Evolutionary conservation across 495 filamentous ascomycete species (phyloP), one percentile per base, ranked within the genome.

Genomic region (Aspergillus ellipticus): DNA sequence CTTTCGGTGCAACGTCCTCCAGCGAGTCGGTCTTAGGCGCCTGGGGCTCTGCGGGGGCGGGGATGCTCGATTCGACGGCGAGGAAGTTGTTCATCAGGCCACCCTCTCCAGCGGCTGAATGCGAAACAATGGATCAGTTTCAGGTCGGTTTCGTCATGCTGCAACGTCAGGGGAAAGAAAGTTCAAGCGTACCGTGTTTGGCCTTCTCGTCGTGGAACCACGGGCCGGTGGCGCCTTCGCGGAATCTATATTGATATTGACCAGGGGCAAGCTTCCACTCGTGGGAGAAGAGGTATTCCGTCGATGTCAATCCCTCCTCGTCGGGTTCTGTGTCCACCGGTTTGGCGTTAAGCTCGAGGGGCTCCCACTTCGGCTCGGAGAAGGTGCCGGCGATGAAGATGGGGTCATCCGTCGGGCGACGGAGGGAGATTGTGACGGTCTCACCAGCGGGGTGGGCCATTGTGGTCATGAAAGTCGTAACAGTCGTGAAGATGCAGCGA

Each of bases 241-340:
- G 77, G 62, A 90, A 88, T 65, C 89, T 88, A 72, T 89, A 90
- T 59, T 87, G 81, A 55, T 85, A 82, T 54, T 80, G 60, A 16
- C 77, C 76, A 17, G 57, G 46, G 0, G 55, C 17, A 3, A 71
- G 21, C 17, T 62, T 35, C 31, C 68, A 43, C 1, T 64, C 55
- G 20, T 51, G 56, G 31, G 26, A 61, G 51, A 68, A 70, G 13
- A 59, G 50, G 24, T 49, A 58, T 37, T 58, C 56, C 8, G 56
- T 58, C n/a, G 56, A 58, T 1, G 37, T 53, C 20, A 58, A 43
- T 3, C 56, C 56, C 11, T 58, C 56, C 20, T 49, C 49, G 26
- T 71, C 62, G 26, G 85, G 62, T 20, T 79, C 73, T 35, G 80
- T 76, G 16, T 74, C 71, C 21, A 79, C 62, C 15, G 66, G 58